phyloP scores from a whole-genome alignment of 768 basidiomycete species.

The Mycena metata region DNA sequence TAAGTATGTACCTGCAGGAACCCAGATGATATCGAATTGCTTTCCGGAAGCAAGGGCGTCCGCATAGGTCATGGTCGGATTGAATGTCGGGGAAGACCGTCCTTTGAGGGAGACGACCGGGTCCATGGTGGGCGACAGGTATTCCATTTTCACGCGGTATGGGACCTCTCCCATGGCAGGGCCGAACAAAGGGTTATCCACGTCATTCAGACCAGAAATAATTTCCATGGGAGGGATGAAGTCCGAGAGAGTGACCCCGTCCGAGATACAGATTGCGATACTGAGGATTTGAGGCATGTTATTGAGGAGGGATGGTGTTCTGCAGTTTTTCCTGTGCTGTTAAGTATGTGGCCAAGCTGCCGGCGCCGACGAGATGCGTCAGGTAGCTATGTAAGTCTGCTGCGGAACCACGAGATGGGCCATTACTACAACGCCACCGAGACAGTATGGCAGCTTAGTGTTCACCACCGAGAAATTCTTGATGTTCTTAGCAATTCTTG shows the following conservation, averaged over 20 bases:
- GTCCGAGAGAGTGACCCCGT: slow-evolving; percentile 37
- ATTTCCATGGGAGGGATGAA: slow-evolving; percentile 35
- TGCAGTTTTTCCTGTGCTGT: too few species aligned
- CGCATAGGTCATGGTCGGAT: slow-evolving; percentile 35
- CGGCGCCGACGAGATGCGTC: too few species aligned
- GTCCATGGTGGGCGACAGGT: slow-evolving; percentile 28
- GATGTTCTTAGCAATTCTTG: too few species aligned
- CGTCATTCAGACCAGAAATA: slow-evolving; percentile 25
- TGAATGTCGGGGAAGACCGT: slow-evolving; percentile 23
- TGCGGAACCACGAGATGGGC: too few species aligned
- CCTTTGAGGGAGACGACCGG: slow-evolving; percentile 30
- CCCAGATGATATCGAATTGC: slow-evolving; percentile 39
- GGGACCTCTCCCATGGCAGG: slow-evolving; percentile 23
- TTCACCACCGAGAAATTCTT: too few species aligned
- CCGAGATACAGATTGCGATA: slow-evolving; percentile 34
- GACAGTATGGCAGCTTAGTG: too few species aligned
- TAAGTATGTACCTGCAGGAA: slow-evolving; percentile 34
- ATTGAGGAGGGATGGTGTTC: too few species aligned
- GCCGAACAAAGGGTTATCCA: slow-evolving; percentile 21
- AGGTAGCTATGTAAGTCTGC: too few species aligned
- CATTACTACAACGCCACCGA: too few species aligned
- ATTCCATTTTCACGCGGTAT: slow-evolving; percentile 29
- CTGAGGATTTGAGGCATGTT: slow-evolving; percentile 29
- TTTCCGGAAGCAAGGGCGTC: slow-evolving; percentile 27
- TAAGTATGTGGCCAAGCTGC: too few species aligned